These are phyloP conservation scores for Trichoderma sp. DNA, from an alignment of 2,329 filamentous ascomycete genomes.

Conservation along the genomic window DNA sequence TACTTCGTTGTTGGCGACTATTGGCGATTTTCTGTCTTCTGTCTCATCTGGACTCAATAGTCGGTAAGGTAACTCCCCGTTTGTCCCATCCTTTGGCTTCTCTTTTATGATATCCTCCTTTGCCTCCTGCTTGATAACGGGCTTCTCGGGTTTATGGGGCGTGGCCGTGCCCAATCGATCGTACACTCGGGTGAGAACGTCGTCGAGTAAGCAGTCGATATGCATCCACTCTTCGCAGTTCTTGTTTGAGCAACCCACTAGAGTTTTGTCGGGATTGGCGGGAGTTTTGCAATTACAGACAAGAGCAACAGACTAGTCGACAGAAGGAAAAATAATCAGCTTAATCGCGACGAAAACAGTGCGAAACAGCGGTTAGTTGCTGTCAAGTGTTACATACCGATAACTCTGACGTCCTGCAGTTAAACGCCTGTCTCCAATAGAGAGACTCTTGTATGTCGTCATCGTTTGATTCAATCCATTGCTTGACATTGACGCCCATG, in stretches of 20 bases:
- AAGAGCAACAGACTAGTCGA: conserved; percentile 46
- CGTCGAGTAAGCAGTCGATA: conserved; percentile 63
- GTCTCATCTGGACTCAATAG: conserved; percentile 44
- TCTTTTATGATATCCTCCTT: conserved; percentile 13
- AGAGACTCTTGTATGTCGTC: conserved; percentile 62
- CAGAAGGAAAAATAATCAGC: conserved; percentile 33
- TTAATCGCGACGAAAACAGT: not conserved
- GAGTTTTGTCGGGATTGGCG: conserved; percentile 63
- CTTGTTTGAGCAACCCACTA: conserved; percentile 61
- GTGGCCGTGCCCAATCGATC: conserved; percentile 55
- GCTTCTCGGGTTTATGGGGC: conserved; percentile 46
- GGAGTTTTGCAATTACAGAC: conserved; percentile 64
- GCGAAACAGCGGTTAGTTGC: not conserved
- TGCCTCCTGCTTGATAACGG: conserved; percentile 33
- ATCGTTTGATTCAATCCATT: conserved; percentile 72
- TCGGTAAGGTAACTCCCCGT: not conserved
- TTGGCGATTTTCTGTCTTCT: conserved; percentile 56
- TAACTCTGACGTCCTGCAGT: conserved; percentile 60
- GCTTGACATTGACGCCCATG: conserved; percentile 61
- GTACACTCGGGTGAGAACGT: conserved; percentile 55
- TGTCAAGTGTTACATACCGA: conserved; percentile 53
- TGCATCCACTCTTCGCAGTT: conserved; percentile 66
- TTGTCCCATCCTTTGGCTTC: conserved; percentile 12
- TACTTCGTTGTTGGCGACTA: conserved; percentile 55
- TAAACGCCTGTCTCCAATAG: conserved; percentile 68